phyloP scores from a whole-genome alignment of 352 stramenopile species.

The Phytophthora pseudosyringae region DNA sequence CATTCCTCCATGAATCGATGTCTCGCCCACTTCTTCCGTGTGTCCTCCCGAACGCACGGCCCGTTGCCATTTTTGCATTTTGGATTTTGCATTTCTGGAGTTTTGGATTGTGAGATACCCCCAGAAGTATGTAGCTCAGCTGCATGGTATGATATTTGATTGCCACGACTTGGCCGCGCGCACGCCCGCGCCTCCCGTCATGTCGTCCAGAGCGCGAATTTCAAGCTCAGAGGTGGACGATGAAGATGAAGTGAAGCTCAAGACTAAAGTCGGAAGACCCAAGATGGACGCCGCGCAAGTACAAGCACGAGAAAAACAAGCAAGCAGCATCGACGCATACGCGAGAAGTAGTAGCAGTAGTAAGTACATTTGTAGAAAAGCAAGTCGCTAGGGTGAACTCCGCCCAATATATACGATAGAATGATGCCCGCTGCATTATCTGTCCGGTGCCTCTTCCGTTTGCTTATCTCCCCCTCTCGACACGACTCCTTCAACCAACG shows the following conservation, averaged over 20 bases:
- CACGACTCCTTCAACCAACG: not conserved
- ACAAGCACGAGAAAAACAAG: slow-evolving; percentile 35
- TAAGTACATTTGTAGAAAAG: slow-evolving; percentile 61
- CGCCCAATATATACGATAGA: slow-evolving; percentile 53
- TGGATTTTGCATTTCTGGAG: slow-evolving; percentile 47
- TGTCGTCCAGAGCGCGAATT: slow-evolving; percentile 21
- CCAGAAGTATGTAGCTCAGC: slow-evolving; percentile 39
- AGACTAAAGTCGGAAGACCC: slow-evolving; percentile 36
- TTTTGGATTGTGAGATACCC: slow-evolving; percentile 51
- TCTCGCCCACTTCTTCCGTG: slow-evolving; percentile 14
- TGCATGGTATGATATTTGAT: slow-evolving; percentile 54
- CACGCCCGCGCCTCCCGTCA: slow-evolving; percentile 26
- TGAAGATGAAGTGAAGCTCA: slow-evolving; percentile 46
- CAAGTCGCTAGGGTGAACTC: slow-evolving; percentile 31
- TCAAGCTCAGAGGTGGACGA: slow-evolving; percentile 35
- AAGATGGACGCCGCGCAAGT: slow-evolving; percentile 27
- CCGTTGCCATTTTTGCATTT: slow-evolving; percentile 43
- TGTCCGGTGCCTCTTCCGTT: slow-evolving; percentile 5
- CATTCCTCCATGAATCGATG: slow-evolving; percentile 4
- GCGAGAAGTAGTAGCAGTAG: slow-evolving; percentile 47
- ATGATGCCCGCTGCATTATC: slow-evolving; percentile 35
- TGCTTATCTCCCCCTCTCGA: not conserved
- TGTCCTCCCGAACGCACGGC: slow-evolving; percentile 17
- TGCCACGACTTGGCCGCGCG: slow-evolving; percentile 37
- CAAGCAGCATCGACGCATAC: slow-evolving; percentile 36